Evolutionary conservation across 371 early-diverging fungal species (phyloP).

Genomic region (Parasitella parasitica): DNA sequence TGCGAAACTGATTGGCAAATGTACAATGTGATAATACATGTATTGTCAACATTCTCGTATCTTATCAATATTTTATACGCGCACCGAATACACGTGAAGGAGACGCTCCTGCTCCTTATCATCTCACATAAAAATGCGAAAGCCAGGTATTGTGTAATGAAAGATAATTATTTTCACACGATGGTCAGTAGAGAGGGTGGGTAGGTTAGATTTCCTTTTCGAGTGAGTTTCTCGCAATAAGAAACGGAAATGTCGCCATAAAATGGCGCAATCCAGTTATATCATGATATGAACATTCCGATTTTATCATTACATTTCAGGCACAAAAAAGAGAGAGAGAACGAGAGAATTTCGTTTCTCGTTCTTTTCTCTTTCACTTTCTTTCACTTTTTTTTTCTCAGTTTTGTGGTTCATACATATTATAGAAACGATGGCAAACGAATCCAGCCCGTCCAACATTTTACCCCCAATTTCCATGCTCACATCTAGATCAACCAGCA

Average conservation of each 20-base stretch:
- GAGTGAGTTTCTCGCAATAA: constrained; percentile 23
- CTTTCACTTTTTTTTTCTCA: not conserved
- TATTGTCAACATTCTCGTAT: too few relatives aligned
- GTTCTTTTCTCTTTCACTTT: not conserved
- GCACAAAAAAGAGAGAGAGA: constrained; percentile 4
- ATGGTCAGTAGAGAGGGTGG: not conserved
- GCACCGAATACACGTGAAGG: too few relatives aligned
- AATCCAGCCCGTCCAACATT: not conserved
- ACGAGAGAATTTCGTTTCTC: not conserved
- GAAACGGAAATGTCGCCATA: constrained; percentile 28
- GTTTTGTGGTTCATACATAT: not conserved
- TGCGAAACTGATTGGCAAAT: too few relatives aligned
- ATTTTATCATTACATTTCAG: not conserved
- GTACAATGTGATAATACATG: too few relatives aligned
- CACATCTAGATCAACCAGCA: constrained; percentile 4
- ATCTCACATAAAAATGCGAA: not conserved
- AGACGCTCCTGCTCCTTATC: too few relatives aligned
- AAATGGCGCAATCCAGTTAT: constrained; percentile 22
- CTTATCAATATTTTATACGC: too few relatives aligned
- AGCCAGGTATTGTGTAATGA: not conserved
- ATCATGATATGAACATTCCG: not conserved
- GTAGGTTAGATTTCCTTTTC: constrained; percentile 9
- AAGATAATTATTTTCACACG: not conserved
- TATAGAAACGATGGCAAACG: not conserved
- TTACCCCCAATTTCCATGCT: constrained; percentile 23